phyloP scores from a whole-genome alignment of 306 rosid species.

The Leucaena leucocephala region DNA sequence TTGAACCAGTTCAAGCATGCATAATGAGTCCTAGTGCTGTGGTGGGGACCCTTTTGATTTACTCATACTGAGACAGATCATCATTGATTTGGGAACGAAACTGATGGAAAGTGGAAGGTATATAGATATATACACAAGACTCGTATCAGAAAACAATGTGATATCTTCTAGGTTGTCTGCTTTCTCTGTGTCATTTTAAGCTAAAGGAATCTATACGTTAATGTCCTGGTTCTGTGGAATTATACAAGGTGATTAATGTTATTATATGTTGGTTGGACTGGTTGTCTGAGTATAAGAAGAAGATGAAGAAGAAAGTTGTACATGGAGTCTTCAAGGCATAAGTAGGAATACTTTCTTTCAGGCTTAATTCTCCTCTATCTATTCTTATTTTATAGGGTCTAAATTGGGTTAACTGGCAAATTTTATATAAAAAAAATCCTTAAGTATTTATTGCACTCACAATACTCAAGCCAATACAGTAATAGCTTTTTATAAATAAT shows the following conservation, averaged over 20 bases:
- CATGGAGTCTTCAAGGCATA: too few species aligned
- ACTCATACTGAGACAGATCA: background rate
- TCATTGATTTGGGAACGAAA: slow-evolving; percentile 1
- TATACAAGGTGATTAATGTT: background rate
- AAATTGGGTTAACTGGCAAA: too few species aligned
- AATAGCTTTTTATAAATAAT: too few species aligned
- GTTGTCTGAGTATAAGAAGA: too few species aligned
- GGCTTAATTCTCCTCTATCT: too few species aligned
- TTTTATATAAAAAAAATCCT: too few species aligned
- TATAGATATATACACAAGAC: background rate
- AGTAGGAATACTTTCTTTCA: too few species aligned
- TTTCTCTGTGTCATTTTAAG: slow-evolving; percentile 30
- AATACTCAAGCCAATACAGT: too few species aligned
- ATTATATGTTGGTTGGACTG: too few species aligned
- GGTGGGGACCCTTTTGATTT: background rate
- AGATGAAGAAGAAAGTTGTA: too few species aligned
- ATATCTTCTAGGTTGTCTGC: slow-evolving; percentile 27
- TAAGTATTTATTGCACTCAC: too few species aligned
- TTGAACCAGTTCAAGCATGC: slow-evolving; percentile 5
- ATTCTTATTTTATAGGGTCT: too few species aligned
- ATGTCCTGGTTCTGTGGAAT: background rate
- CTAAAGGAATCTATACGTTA: slow-evolving; percentile 11
- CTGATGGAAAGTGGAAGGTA: background rate
- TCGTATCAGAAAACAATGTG: background rate
- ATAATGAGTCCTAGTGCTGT: background rate